Evolutionary conservation across 148 eudicot genomes (phyloP).

Genomic region (Oxyria digyna): DNA sequence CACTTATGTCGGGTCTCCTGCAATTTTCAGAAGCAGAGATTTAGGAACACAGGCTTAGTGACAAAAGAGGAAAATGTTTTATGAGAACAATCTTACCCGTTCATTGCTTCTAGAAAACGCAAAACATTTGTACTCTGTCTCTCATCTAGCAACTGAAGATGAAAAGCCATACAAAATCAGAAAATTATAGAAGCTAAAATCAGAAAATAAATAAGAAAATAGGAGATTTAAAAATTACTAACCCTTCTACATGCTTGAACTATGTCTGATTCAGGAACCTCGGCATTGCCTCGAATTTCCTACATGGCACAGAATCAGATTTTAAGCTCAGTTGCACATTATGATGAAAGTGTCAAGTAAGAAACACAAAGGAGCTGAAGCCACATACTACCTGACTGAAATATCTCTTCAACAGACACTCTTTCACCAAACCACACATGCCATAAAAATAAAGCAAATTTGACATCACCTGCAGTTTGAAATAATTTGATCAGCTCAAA

Average conservation of each 20-base stretch:
- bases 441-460: slow-evolving; percentile 82
- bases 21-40: not conserved
- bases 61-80: not conserved
- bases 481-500: not conserved
- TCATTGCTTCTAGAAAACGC: slow-evolving; percentile 74
- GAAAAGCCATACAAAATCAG: not conserved
- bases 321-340: not conserved
- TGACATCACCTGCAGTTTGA: slow-evolving; percentile 27
- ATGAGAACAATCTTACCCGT: slow-evolving; percentile 29
- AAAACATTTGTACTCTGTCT: slow-evolving; percentile 50
- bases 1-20: slow-evolving; percentile 82
- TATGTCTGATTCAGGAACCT: slow-evolving; percentile 66
- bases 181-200: not conserved
- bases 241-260: slow-evolving; percentile 75
- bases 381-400: slow-evolving; percentile 60
- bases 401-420: slow-evolving; percentile 73
- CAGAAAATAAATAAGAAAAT: not conserved
- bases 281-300: slow-evolving; percentile 62
- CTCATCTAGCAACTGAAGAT: slow-evolving; percentile 64
- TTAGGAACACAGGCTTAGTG: not conserved
- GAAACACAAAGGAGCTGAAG: slow-evolving; percentile 3
- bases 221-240: slow-evolving; percentile 15
- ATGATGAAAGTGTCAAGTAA: not conserved
- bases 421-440: slow-evolving; percentile 79
- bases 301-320: slow-evolving; percentile 11